Evolutionary conservation across 2,329 filamentous ascomycete species (phyloP).

Genomic region (Aspergillus versicolor): DNA sequence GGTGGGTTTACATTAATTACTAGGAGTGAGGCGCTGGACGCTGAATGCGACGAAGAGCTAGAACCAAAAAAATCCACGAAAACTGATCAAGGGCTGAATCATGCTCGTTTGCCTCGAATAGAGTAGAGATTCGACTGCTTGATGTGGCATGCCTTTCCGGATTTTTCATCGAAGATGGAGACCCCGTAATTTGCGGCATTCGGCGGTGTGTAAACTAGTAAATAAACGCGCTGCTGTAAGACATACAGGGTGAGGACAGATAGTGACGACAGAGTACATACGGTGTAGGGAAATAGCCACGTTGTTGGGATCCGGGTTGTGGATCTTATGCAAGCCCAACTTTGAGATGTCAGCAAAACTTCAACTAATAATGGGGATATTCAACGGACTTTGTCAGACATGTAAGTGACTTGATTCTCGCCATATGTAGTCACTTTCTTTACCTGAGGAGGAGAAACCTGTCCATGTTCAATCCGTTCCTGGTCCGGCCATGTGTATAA

Average conservation of each 20-base stretch:
- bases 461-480: conserved; percentile 45
- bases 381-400: conserved; percentile 68
- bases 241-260: neutral
- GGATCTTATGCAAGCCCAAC: conserved; percentile 80
- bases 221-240: neutral
- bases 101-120: conserved; percentile 41
- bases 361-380: neutral
- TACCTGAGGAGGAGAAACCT: conserved; percentile 57
- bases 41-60: neutral
- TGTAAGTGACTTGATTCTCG: conserved; percentile 79
- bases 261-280: conserved; percentile 35
- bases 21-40: neutral
- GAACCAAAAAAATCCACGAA: neutral
- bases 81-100: neutral
- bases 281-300: conserved; percentile 81
- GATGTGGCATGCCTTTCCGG: conserved; percentile 71
- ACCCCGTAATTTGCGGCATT: conserved; percentile 83
- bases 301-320: conserved; percentile 68
- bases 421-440: conserved; percentile 67
- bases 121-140: conserved; percentile 72
- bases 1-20: neutral
- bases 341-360: conserved; percentile 32
- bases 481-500: conserved; percentile 70
- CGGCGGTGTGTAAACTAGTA: conserved; percentile 76
- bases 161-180: conserved; percentile 74